Evolutionary conservation across 139 green algal species (phyloP), one percentile per base, ranked within the genome.

Genomic region (Auxenochlorella pyrenoidosa): DNA sequence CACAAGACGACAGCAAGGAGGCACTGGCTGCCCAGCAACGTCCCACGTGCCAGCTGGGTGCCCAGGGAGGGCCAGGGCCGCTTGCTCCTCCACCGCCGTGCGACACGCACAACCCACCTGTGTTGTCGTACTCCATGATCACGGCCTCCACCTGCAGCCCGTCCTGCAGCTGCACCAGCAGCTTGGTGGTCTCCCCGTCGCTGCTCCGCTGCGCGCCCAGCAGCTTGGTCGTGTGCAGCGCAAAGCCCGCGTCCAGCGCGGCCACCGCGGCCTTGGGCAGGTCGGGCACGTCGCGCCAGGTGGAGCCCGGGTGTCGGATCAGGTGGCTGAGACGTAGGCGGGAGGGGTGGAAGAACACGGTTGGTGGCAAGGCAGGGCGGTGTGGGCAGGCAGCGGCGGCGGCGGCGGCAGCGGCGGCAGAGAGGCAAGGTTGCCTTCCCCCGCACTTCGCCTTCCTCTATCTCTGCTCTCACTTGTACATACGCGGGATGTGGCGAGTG

Each of bases 141-240:
- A 98, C 96, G 0, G 94, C 89, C 87, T 99, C 97, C 58, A 99
- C 94, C 47, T 93, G 87, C 83, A 98, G 90, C 30, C 97, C 97
- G 79, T 99, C 97, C 91, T 99, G 96, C 84, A 98, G 92, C 90
- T 94, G 82, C 22, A 99, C 84, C 78, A 98, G 89, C 86, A 98
- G 92, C 91, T 99, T 99, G 47, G 90, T 96, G 8, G 96, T 98
- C 73, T 93, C 90, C 18, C 90, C 92, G 75, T 96, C 93, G 28
- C 72, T 76, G n/a, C 93, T 96, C 8, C 70, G 83, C 88, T 94
- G 88, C 22, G 73, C 84, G 19, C 84, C 59, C 19, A 94, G 83
- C 38, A 98, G 83, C 30, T n/a, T 82, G 13, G 90, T 92, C 1
- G 95, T 97, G 34, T 90, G 85, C 15, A 87, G 89, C 5, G 22